phyloP scores from a whole-genome alignment of 2,329 filamentous ascomycete species.

The Apiospora arundinis region DNA sequence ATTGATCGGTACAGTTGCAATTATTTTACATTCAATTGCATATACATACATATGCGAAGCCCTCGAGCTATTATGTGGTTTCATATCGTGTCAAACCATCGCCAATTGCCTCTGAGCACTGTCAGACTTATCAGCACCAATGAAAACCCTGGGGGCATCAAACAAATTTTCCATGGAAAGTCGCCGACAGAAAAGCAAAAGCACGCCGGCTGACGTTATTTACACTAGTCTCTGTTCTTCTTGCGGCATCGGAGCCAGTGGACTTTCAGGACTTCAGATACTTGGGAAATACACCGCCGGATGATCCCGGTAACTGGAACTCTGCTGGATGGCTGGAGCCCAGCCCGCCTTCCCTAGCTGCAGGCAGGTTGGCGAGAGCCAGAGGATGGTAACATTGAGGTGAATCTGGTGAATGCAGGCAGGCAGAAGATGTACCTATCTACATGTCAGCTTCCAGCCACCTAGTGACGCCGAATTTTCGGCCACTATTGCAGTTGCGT shows the following conservation, averaged over 20 bases:
- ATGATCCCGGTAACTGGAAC: slow-evolving; percentile 9
- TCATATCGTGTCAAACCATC: neutral
- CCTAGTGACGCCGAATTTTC: slow-evolving; percentile 16
- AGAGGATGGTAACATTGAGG: no score
- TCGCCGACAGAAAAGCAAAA: neutral
- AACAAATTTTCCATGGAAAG: neutral
- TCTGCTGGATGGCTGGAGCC: slow-evolving; percentile 2
- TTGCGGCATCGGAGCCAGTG: slow-evolving; percentile 11
- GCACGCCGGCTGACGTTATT: slow-evolving; percentile 14
- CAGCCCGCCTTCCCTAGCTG: no score
- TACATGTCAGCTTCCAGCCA: slow-evolving; percentile 9
- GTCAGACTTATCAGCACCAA: neutral
- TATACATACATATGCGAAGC: no score
- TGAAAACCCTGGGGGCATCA: neutral
- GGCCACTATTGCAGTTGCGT: slow-evolving; percentile 16
- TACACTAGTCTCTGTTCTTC: neutral
- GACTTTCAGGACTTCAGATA: neutral
- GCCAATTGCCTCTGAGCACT: neutral
- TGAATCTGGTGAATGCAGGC: neutral
- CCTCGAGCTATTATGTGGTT: neutral
- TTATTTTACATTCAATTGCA: neutral
- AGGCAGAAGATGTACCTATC: neutral
- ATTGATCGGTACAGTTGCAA: neutral
- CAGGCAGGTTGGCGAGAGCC: neutral
- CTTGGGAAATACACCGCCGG: slow-evolving; percentile 15